These are phyloP conservation scores for Purpureocillium takamizusanense DNA, from an alignment of 2,329 filamentous ascomycete genomes.

Conservation along the genomic window DNA sequence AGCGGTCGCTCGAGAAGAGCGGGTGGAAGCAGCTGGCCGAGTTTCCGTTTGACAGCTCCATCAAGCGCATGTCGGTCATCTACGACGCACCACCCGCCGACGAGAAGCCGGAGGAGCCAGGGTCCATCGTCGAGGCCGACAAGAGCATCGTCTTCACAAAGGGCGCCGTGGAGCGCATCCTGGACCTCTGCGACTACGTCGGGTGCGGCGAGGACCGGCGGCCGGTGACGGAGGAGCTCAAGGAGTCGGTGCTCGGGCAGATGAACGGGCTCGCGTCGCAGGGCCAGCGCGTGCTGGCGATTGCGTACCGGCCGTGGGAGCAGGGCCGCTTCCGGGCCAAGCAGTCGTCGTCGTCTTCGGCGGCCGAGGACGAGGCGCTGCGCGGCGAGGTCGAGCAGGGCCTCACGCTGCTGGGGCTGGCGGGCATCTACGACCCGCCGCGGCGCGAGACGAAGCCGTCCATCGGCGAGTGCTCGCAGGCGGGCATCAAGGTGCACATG, in stretches of 20 bases:
- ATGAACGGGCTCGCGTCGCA: constrained; percentile 54
- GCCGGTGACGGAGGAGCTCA: constrained; percentile 40
- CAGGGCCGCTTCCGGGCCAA: constrained; percentile 35
- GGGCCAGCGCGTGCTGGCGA: constrained; percentile 63
- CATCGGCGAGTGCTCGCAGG: constrained; percentile 60
- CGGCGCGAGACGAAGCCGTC: constrained; percentile 69
- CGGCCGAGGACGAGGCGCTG: constrained; percentile 31
- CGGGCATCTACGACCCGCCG: constrained; percentile 80
- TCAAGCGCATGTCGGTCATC: constrained; percentile 74
- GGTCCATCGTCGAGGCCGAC: constrained; percentile 26
- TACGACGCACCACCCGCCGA: constrained; percentile 41
- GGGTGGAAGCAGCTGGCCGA: constrained; percentile 60
- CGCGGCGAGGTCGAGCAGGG: constrained; percentile 57
- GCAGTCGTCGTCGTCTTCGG: constrained; percentile 18
- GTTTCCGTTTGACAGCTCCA: constrained; percentile 69
- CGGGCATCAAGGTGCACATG: constrained; percentile 76
- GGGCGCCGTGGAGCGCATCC: constrained; percentile 51
- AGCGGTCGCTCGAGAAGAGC: constrained; percentile 38
- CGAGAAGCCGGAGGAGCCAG: constrained; percentile 13
- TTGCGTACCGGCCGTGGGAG: constrained; percentile 56
- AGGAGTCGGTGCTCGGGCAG: constrained; percentile 39
- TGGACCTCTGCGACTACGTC: constrained; percentile 45
- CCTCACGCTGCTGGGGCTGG: constrained; percentile 69
- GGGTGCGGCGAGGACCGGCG: constrained; percentile 32
- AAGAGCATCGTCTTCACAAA: constrained; percentile 51